A percentile compares a stretch with the other conserved stretches of the same genome.
These are phyloP conservation scores for Trametes polyzona DNA, from an alignment of 1,284 basidiomycete species.

Conservation along the genomic window DNA sequence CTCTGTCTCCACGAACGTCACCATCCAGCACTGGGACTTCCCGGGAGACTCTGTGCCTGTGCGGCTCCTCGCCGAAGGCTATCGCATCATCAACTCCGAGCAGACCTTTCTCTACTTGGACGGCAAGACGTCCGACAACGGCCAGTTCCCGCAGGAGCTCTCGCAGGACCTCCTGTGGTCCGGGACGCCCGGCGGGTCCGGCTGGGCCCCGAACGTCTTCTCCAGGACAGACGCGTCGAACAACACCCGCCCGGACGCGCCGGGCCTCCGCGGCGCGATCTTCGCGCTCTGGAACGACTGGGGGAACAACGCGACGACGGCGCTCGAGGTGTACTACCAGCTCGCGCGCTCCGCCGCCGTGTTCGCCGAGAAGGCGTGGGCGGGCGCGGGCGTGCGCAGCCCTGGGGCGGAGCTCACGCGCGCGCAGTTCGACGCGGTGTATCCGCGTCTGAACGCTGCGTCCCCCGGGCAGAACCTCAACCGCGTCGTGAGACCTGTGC, in stretches of 20 bases:
- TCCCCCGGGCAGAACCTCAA: slow-evolving; percentile 38
- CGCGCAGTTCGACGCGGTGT: slow-evolving; percentile 30
- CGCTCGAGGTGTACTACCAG: slow-evolving; percentile 37
- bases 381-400: slow-evolving; percentile 31
- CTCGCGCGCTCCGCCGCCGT: slow-evolving; percentile 34
- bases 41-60: slow-evolving; percentile 38
- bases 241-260: slow-evolving; percentile 32
- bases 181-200: slow-evolving; percentile 33
- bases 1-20: slow-evolving; percentile 36
- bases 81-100: slow-evolving; percentile 39
- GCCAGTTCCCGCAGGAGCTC: slow-evolving; percentile 33
- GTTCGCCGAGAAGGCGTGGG: slow-evolving; percentile 34
- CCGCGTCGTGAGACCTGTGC: slow-evolving; percentile 26
- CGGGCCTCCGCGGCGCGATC: slow-evolving; percentile 32
- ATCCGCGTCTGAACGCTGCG: slow-evolving; percentile 32
- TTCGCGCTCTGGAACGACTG: slow-evolving; percentile 38
- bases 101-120: slow-evolving; percentile 40
- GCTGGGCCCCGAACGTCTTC: slow-evolving; percentile 39
- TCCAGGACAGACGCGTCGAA: slow-evolving; percentile 31
- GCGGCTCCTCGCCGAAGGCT: slow-evolving; percentile 32
- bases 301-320: slow-evolving; percentile 37
- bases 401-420: slow-evolving; percentile 27
- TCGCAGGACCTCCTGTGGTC: slow-evolving; percentile 34
- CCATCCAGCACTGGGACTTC: slow-evolving; percentile 45
- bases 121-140: slow-evolving; percentile 35